These are phyloP conservation scores for Trichoderma guizhouense DNA, from an alignment of 2,329 filamentous ascomycete genomes.

Conservation along the genomic window DNA sequence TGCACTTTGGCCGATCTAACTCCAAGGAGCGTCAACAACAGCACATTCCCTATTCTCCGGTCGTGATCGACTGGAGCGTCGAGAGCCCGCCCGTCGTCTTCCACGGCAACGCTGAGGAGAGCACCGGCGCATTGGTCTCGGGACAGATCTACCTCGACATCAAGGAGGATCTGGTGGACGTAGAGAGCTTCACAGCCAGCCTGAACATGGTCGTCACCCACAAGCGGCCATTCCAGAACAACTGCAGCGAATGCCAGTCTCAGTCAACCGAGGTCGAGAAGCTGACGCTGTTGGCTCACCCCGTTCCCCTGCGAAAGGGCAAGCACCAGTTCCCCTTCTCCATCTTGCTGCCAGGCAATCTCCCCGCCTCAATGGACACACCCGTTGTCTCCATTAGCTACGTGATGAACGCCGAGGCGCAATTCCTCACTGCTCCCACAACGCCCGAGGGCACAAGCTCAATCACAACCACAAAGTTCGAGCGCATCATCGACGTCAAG, in stretches of 20 bases:
- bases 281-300: constrained; percentile 71
- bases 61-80: constrained; percentile 56
- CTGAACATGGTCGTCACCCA: constrained; percentile 69
- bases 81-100: constrained; percentile 87
- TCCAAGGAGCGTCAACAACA: constrained; percentile 45
- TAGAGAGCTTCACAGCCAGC: constrained; percentile 70
- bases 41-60: constrained; percentile 29
- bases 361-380: constrained; percentile 80
- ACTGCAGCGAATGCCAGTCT: constrained; percentile 74
- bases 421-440: constrained; percentile 3
- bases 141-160: constrained; percentile 76
- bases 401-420: constrained; percentile 65
- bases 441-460: constrained; percentile 11
- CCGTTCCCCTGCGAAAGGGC: constrained; percentile 50
- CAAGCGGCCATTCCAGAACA: constrained; percentile 75
- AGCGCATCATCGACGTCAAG: constrained; percentile 68
- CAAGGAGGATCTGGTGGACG: constrained; percentile 60
- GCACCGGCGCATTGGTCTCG: constrained; percentile 80
- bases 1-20: constrained; percentile 35
- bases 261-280: constrained; percentile 70
- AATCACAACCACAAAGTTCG: constrained; percentile 53
- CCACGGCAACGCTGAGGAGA: constrained; percentile 70
- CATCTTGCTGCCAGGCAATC: constrained; percentile 75
- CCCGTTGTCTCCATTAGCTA: constrained; percentile 73
- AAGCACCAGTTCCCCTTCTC: constrained; percentile 84